Evolutionary conservation across 345 rosid genomes (phyloP), one percentile per base, ranked within the genome.

Genomic region (Hypericum perforatum): DNA sequence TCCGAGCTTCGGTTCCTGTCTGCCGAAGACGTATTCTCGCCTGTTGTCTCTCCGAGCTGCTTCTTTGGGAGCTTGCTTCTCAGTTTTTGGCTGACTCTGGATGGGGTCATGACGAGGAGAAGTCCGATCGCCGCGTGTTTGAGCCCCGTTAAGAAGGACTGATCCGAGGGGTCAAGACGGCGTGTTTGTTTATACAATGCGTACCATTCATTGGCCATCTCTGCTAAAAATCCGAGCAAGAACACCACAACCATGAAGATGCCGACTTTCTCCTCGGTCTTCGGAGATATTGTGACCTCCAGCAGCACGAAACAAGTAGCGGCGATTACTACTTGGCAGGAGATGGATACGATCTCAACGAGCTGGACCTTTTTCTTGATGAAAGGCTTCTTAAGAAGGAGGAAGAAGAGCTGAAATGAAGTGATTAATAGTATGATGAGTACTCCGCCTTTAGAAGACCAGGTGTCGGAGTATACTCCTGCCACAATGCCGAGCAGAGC

Each of bases 351-450:
- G 66, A 85, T 85, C 72, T 87, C 98, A 0, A 87, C 90, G 61
- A 91, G 67, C 67, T 91, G 98, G 51, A 91, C 88, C 59, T 70
- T 84, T 64, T 87, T 91, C 78, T 91, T 85, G 42, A 91, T 81
- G 73, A 86, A 90, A 39, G 97, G 97, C 72, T 90, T 90, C 80
- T 90, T 90, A 42, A 90, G 80, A 12, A 79, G 72, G 11, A 86
- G 71, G 73, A 85, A 91, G 64, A 91, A 85, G 38, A 91, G 88
- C 82, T 91, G 98, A 68, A 85, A 85, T 3, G 72, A 76, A 43
- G 87, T 79, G 41, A 91, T 71, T 78, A 78, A 70, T 52, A 90
- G 55, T 48, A 86, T 45, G 57, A 80, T 39, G 5, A 76, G 32
- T 29, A 68, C 60, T n/a, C 91, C 87, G 45, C 77, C 70, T 71